Evolutionary conservation across 352 stramenopile species (phyloP), one percentile per base, ranked within the genome.

Genomic region (Phytophthora pluvialis): DNA sequence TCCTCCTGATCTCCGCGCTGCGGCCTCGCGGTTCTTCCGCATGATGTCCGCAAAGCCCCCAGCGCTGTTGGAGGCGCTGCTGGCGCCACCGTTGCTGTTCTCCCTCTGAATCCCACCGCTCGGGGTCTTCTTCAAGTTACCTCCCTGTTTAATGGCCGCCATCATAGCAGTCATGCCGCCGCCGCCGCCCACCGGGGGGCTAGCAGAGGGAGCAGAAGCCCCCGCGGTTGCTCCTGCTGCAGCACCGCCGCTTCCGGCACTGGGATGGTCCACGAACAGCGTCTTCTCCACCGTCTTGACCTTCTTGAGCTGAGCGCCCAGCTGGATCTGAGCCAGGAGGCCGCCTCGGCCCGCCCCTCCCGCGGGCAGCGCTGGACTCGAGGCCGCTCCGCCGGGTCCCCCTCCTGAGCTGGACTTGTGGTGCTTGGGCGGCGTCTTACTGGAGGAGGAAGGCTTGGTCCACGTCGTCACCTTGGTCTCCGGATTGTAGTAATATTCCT

Each of bases 401-500:
- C 52, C 64, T 43, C 39, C 40, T 26, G 39, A 38, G 32, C 39
- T 60, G 40, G 47, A 45, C 46, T 84, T 70, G 54, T 79, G 64
- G 32, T 83, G 69, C 56, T 87, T 84, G n/a, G 68, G 61, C 12
- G 70, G 60, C 16, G 65, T 77, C 52, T 78, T 78, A 16, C 53
- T 49, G 21, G 72, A 47, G 11, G 77, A 58, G 6, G 62, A 49
- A 7, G 86, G 87, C 10, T 78, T 79, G 32, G 93, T 89, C 89
- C 89, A 97, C 45, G 86, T 94, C 53, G 89, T 97, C 58, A 89
- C 84, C 62, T 96, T 95, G 3, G 85, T 94, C 56, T 90, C 68
- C n/a, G 83, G 76, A 56, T 97, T 94, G 75, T 96, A 97, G 72
- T 94, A 97, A 72, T 97, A 97, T 73, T 94, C 86, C 87, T 95